phyloP scores from a whole-genome alignment of 2,329 filamentous ascomycete species.

The Trichoderma harzianum region DNA sequence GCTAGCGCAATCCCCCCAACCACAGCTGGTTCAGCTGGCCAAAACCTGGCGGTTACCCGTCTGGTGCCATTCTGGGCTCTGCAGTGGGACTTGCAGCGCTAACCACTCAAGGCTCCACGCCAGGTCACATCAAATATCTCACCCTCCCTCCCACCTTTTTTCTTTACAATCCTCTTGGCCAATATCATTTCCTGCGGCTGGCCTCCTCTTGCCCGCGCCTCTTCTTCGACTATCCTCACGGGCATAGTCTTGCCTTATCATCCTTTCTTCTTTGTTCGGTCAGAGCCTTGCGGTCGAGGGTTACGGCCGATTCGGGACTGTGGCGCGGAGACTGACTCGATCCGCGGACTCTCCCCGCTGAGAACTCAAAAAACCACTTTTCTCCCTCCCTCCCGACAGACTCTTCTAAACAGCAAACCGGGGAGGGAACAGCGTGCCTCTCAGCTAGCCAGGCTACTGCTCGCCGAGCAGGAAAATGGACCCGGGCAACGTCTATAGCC shows the following conservation, averaged over 20 bases:
- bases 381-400: constrained; percentile 1
- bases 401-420: neutral
- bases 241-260: neutral
- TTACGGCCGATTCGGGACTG: neutral
- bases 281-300: neutral
- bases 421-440: neutral
- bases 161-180: neutral
- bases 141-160: constrained; percentile 13
- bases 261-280: neutral
- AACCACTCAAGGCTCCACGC: constrained; percentile 10
- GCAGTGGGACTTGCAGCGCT: constrained; percentile 13
- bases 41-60: neutral
- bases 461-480: constrained; percentile 25
- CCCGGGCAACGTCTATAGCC: constrained; percentile 43
- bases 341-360: neutral
- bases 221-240: neutral
- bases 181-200: neutral
- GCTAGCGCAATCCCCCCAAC: constrained; percentile 6
- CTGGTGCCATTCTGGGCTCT: constrained; percentile 4
- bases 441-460: neutral
- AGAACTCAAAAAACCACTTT: neutral
- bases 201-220: neutral
- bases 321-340: neutral
- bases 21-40: constrained; percentile 7
- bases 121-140: constrained; percentile 15